These are phyloP conservation scores for Psilocybe subaeruginosa DNA, from an alignment of 768 basidiomycete genomes.

Conservation along the genomic window DNA sequence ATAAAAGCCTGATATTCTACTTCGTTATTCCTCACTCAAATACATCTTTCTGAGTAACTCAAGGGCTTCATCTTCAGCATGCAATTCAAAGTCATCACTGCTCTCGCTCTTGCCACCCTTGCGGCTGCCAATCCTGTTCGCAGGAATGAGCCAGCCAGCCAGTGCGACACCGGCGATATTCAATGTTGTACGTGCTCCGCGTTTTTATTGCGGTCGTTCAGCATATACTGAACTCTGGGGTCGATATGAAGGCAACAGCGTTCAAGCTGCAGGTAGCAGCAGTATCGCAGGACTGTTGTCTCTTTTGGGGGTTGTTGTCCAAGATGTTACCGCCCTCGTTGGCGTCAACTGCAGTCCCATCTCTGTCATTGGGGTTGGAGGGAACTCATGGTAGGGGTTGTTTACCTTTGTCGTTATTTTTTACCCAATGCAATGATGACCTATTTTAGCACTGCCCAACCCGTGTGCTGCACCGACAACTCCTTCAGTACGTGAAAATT, in stretches of 20 bases:
- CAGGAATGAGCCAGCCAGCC: not conserved
- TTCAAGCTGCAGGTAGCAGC: not conserved
- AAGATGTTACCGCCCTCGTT: not conserved
- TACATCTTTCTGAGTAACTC: not conserved
- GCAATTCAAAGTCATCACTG: slow-evolving; percentile 9
- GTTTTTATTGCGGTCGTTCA: not conserved
- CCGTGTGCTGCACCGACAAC: slow-evolving; percentile 7
- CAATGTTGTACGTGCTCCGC: not conserved
- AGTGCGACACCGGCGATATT: not conserved
- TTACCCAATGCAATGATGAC: not conserved
- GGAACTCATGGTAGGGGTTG: not conserved
- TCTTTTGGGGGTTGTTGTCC: not conserved
- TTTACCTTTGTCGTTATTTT: not conserved
- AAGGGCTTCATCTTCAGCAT: not conserved
- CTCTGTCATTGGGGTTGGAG: not conserved
- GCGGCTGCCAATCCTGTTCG: slow-evolving; percentile 15
- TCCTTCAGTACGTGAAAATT: not conserved
- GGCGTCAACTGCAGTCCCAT: slow-evolving; percentile 3
- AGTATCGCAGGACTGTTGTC: not conserved
- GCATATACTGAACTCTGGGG: not conserved
- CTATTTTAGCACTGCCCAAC: not conserved
- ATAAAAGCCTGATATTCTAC: not conserved
- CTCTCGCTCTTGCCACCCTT: slow-evolving; percentile 15
- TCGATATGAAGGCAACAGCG: not conserved
- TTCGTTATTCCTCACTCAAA: not conserved